Evolutionary conservation across 1,284 basidiomycete genomes (phyloP), one percentile per base, ranked within the genome.

Genomic region (Athelia psychrophila): DNA sequence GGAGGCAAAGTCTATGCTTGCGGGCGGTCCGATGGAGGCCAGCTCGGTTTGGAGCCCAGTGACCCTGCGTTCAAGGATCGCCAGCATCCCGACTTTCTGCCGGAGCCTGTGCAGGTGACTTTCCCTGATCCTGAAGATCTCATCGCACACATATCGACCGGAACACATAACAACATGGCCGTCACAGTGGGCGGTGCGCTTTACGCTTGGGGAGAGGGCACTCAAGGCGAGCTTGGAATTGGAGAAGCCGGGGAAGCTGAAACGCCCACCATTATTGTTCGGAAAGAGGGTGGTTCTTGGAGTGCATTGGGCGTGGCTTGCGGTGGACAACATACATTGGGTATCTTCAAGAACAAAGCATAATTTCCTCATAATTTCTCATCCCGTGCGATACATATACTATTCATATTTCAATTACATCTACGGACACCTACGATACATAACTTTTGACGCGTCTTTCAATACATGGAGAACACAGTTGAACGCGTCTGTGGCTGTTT

Each of bases 141-240:
- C 4, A 83, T 95, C 57, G 77, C 86, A 16, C 79, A 84, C 50
- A 80, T 97, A 58, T 82, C 88, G 2, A 84, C 80, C 10, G 95
- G 94, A 2, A 82, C 83, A 35, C 83, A 93, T 60, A 91, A 91
- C 67, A 94, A 88, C 60, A 79, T 95, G 55, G 94, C 91, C 3
- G 80, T 95, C 46, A 90, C 89, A 16, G 71, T 73, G 51, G 84
- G 79, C 42, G 93, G 93, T 12, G 86, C 88, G 24, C 72, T 93
- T 55, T 95, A 93, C 65, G 78, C 86, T 36, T 96, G 93, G 93
- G 93, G 93, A 46, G 83, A 89, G 57, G 91, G 92, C 19, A 81
- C 84, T 49, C 85, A 80, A 68, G 84, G 76, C 65, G 93, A 80
- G 72, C 79, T 80, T 52, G 91, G 78, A 56, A 83, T 79, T 57